Evolutionary conservation across 2,329 filamentous ascomycete species (phyloP).

Genomic region (Colletotrichum brevisporum): DNA sequence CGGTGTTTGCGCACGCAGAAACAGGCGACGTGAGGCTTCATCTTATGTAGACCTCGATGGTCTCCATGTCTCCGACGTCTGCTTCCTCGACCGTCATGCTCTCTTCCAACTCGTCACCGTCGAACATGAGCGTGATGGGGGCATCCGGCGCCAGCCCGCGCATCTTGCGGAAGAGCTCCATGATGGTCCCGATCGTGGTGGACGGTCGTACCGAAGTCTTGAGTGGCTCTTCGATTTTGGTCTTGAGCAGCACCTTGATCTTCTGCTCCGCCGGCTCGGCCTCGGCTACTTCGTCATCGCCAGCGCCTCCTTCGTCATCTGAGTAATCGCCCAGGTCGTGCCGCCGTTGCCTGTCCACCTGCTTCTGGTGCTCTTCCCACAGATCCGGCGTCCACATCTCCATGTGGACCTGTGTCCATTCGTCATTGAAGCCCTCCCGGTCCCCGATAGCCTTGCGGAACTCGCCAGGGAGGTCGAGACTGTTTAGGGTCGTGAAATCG

Average conservation of each 20-base stretch:
- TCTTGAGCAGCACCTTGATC: constrained; percentile 68
- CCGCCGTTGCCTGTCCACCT: constrained; percentile 63
- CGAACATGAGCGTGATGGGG: constrained; percentile 76
- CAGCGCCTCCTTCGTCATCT: constrained; percentile 44
- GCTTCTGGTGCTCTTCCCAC: constrained; percentile 64
- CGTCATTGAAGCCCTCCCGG: constrained; percentile 59
- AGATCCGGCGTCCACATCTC: constrained; percentile 82
- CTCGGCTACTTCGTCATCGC: constrained; percentile 41
- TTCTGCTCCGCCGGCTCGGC: constrained; percentile 50
- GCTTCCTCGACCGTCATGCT: constrained; percentile 73
- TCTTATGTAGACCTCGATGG: constrained; percentile 79
- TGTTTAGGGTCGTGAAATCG: constrained; percentile 79
- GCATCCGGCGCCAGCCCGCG: constrained; percentile 65
- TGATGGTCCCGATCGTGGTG: constrained; percentile 74
- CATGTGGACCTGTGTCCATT: constrained; percentile 75
- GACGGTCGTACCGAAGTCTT: constrained; percentile 66
- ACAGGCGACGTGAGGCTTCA: constrained; percentile 6
- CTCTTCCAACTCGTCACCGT: constrained; percentile 79
- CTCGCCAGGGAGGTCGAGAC: constrained; percentile 69
- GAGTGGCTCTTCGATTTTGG: constrained; percentile 63
- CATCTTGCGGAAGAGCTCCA: constrained; percentile 71
- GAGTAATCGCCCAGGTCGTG: constrained; percentile 59
- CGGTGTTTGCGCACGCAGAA: too few species aligned
- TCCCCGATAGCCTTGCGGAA: constrained; percentile 58
- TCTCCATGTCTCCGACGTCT: constrained; percentile 82